Evolutionary conservation across 331 rosid species (phyloP), one percentile per base, ranked within the genome.

Genomic region (Prunus yedoensis): DNA sequence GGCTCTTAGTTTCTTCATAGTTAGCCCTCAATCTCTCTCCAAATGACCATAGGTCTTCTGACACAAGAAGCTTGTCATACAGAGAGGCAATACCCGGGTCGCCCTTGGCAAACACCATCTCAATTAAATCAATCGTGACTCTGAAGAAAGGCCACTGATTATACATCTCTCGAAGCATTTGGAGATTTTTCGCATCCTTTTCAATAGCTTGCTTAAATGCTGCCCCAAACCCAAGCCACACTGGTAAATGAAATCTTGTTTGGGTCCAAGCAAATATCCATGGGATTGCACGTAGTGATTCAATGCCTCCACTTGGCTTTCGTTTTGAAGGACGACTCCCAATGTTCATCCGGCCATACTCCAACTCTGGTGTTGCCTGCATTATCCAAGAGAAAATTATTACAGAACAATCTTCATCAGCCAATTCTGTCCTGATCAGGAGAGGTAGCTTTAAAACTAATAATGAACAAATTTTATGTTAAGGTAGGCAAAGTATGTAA

Each of bases 241-340:
- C 99, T 45, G 99, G 99, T 41, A 95, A 76, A 77, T 95, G 98
- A 68, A 95, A 95, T 87, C 99, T 92, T 49, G 98, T 95, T 77
- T 95, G 99, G 5, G 99, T 95, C 99, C 99, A 95, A 14, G 99
- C 99, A 72, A 95, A 95, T 71, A 95, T 95, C 99, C 99, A 95
- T 47, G 99, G 99, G 83, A 95, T 95, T 47, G 99, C 99, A 8
- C 99, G 96, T 6, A 95, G 98, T 10, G 99, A 95, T 77, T 95
- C 99, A 1, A 95, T 95, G 69, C 99, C 99, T 74, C 99, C 99
- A 59, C 99, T 95, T 3, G 99, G 99, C 91, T 91, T 95, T 77
- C 99, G 80, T 43, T 95, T 95, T 11, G 99, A 85, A 46, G 99
- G 99, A 80, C 99, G 99, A 75, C 99, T 95, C 21, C 99, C 99